These are phyloP conservation scores for Pichia inconspicua DNA, from an alignment of 1,139 yeast genomes.

Conservation along the genomic window DNA sequence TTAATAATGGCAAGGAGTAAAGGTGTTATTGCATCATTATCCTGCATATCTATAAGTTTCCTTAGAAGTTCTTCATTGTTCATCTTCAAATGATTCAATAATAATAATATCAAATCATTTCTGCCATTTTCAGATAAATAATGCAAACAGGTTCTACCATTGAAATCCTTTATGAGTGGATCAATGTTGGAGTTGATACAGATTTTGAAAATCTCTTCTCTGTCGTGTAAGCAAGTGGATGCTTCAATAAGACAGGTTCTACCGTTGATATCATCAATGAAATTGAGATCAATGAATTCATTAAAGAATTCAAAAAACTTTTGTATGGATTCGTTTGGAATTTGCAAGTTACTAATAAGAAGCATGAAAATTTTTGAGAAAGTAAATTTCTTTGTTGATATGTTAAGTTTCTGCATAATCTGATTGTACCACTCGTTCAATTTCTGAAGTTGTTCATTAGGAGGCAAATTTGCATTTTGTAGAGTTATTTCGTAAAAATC, in stretches of 20 bases:
- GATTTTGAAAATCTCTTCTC: conserved; percentile 32
- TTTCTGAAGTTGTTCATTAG: conserved; percentile 20
- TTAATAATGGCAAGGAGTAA: conserved; percentile 70
- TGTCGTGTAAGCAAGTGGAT: conserved; percentile 27
- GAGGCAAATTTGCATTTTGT: conserved; percentile 25
- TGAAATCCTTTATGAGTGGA: conserved; percentile 44
- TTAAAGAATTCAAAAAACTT: conserved; percentile 39
- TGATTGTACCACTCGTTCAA: conserved; percentile 27
- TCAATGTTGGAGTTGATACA: conserved; percentile 27
- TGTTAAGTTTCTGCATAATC: conserved; percentile 22
- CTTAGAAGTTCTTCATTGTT: neutral
- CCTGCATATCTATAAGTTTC: conserved; percentile 40
- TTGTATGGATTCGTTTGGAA: conserved; percentile 42
- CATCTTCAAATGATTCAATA: conserved; percentile 21
- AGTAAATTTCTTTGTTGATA: conserved; percentile 21
- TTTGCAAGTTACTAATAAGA: conserved; percentile 46
- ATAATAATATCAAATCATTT: conserved; percentile 42
- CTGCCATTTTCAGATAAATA: conserved; percentile 74
- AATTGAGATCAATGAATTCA: conserved; percentile 35
- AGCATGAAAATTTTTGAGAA: conserved; percentile 56
- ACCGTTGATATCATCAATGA: conserved; percentile 35
- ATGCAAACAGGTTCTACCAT: conserved; percentile 81
- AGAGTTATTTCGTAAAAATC: conserved; percentile 27
- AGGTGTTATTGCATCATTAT: conserved; percentile 75
- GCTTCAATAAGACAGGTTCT: conserved; percentile 43